Evolutionary conservation across 805 yeast species (phyloP), one percentile per base, ranked within the genome.

Genomic region (Yamadazyma sp.): DNA sequence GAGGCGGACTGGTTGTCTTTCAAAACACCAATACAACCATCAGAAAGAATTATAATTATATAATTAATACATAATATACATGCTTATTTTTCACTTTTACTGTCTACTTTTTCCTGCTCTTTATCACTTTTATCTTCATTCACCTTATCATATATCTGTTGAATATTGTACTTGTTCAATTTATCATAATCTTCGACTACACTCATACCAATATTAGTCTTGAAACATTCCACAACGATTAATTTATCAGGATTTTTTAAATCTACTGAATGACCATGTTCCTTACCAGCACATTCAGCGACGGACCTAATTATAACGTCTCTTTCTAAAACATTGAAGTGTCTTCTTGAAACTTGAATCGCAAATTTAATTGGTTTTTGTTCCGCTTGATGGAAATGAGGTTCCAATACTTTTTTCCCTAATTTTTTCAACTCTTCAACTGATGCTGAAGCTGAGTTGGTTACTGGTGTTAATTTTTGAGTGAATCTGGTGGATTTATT

Each of bases 1-100:
- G 73, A 73, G 30, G 82, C 95, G 45, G 98, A 91, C 55, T 93
- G 98, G 98, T 62, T 91, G 12, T 79, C 87, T 5, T 89, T 95
- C 89, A 94, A 88, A 53, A 49, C 47, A 2, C 63, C 69, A 5
- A 14, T 15, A 23, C 21, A 16, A n/a, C 15, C 30, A 7, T 27
- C 20, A 15, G 30, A 27, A 15, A 27, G n/a, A 15, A 12, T 25
- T 8, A 12, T 25, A 13, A 7, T 25, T n/a, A 25, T 25, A 12
- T 25, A 25, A 13, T n/a, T n/a, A n/a, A n/a, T n/a, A n/a, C n/a
- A n/a, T n/a, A n/a, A n/a, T n/a, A n/a, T n/a, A n/a, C n/a, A n/a
- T n/a, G n/a, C n/a, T n/a, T n/a, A n/a, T n/a, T n/a, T 21, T 52
- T 48, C 23, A 31, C 23, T n/a, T 29, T 20, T 38, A 6, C 31